Conservation (phyloP, 2,329 filamentous ascomycete genomes). For the Biscogniauxia sp. region DNA sequence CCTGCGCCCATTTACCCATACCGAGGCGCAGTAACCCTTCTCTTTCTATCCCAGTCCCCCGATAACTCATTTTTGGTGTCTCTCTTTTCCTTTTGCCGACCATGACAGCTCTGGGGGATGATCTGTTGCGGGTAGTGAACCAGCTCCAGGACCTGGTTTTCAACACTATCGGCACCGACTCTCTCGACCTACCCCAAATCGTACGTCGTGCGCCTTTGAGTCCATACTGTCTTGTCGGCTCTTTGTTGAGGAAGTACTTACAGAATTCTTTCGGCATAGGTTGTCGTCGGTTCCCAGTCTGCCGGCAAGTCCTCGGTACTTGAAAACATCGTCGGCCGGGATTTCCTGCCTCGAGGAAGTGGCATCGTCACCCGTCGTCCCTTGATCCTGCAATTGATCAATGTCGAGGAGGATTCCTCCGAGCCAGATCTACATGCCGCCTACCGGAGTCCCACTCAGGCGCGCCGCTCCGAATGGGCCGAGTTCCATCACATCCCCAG, state of each 20-base stretch:
- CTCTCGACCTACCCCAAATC: slow-evolving; percentile 95
- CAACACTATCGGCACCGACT: slow-evolving; percentile 99
- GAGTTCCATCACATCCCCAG: slow-evolving; percentile 96
- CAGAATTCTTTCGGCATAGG: slow-evolving; percentile 50
- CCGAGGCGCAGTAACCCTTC: neutral
- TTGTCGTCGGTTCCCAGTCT: slow-evolving; percentile 97
- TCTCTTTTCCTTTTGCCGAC: slow-evolving; percentile 7
- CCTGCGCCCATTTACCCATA: neutral
- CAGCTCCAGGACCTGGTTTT: slow-evolving; percentile 98
- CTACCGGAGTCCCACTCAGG: slow-evolving; percentile 74
- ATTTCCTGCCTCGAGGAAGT: slow-evolving; percentile 93
- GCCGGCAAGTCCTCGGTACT: slow-evolving; percentile 98
- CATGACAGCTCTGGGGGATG: slow-evolving; percentile 95
- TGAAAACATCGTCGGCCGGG: slow-evolving; percentile 96
- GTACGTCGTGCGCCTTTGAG: slow-evolving; percentile 52
- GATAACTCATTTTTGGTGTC: neutral
- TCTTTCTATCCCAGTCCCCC: neutral
- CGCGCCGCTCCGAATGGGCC: slow-evolving; percentile 71
- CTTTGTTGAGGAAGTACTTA: slow-evolving; percentile 12
- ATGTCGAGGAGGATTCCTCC: slow-evolving; percentile 75
- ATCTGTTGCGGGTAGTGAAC: slow-evolving; percentile 93
- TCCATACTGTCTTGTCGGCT: neutral
- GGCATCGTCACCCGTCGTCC: slow-evolving; percentile 95
- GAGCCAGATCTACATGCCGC: slow-evolving; percentile 64
- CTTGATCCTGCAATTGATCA: slow-evolving; percentile 96